phyloP scores from a whole-genome alignment of 2,329 filamentous ascomycete species.

The Apiospora saccharicola region DNA sequence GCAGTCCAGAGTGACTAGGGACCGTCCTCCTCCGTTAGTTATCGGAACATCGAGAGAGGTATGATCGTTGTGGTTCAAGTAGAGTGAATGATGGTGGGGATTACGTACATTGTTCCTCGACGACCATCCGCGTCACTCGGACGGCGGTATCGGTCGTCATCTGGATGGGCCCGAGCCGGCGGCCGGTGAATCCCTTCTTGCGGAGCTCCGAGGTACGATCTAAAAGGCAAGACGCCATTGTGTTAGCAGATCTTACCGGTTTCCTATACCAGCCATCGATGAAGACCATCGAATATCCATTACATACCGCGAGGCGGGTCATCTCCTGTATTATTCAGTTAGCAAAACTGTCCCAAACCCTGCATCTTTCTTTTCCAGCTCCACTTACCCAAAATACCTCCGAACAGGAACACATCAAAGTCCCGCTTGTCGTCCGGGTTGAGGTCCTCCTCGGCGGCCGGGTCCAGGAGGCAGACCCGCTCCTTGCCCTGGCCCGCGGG shows the following conservation, averaged over 20 bases:
- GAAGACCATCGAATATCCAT: not conserved
- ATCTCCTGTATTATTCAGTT: conserved; percentile 67
- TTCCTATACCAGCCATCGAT: not conserved
- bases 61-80: too few species aligned
- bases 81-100: too few species aligned
- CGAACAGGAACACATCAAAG: conserved; percentile 95
- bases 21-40: not conserved
- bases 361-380: not conserved
- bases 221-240: conserved; percentile 43
- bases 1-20: conserved; percentile 74
- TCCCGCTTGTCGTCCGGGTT: conserved; percentile 80
- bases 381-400: conserved; percentile 84
- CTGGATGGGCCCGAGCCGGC: conserved; percentile 88
- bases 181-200: conserved; percentile 89
- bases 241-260: not conserved
- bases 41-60: not conserved
- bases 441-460: conserved; percentile 81
- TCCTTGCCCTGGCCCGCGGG: conserved; percentile 67
- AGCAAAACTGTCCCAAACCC: not conserved
- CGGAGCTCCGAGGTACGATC: conserved; percentile 95
- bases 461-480: conserved; percentile 88
- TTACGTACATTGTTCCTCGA: conserved; percentile 78
- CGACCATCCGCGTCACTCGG: conserved; percentile 87
- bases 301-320: conserved; percentile 86
- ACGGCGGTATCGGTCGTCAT: conserved; percentile 99